Conservation (phyloP, 805 yeast genomes). For the Grigorovia transvaalensis region DNA sequence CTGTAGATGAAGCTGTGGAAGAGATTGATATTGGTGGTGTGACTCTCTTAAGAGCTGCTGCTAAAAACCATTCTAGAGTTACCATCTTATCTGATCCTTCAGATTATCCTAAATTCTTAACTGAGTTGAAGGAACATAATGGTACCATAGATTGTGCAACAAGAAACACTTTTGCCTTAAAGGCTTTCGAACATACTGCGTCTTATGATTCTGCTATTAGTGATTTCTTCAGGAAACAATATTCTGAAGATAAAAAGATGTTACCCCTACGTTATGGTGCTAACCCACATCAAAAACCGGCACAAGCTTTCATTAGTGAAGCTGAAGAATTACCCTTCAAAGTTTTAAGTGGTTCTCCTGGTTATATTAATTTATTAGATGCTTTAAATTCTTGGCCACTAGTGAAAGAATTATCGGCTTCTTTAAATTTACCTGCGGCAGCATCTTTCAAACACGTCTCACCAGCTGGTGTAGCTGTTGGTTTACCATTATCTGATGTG, state of each 20-base stretch:
- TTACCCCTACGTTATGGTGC: slow-evolving; percentile 96
- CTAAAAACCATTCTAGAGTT: slow-evolving; percentile 93
- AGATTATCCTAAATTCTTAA: slow-evolving; percentile 78
- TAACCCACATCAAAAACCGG: slow-evolving; percentile 98
- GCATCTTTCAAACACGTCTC: slow-evolving; percentile 98
- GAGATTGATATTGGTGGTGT: slow-evolving; percentile 98
- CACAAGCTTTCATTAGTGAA: slow-evolving; percentile 83
- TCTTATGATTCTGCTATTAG: slow-evolving; percentile 92
- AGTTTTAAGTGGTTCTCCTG: slow-evolving; percentile 91
- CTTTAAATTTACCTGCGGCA: slow-evolving; percentile 93
- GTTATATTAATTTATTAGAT: slow-evolving; percentile 90
- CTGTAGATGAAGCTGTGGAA: slow-evolving; percentile 94
- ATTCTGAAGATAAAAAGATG: slow-evolving; percentile 80
- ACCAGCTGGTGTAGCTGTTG: slow-evolving; percentile 98
- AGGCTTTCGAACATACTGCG: slow-evolving; percentile 97
- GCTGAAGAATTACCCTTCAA: slow-evolving; percentile 86
- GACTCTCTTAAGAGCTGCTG: slow-evolving; percentile 93
- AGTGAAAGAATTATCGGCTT: slow-evolving; percentile 89
- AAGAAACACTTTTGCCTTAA: slow-evolving; percentile 77
- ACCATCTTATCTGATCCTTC: slow-evolving; percentile 88
- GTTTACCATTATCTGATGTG: slow-evolving; percentile 77
- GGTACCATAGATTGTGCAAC: slow-evolving; percentile 64
- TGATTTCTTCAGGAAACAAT: slow-evolving; percentile 94
- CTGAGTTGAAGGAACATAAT: slow-evolving; percentile 50
- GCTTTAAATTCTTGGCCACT: slow-evolving; percentile 97